These are phyloP conservation scores for Nicotiana noctiflora DNA, from an alignment of 257 asterid genomes.

Conservation along the genomic window DNA sequence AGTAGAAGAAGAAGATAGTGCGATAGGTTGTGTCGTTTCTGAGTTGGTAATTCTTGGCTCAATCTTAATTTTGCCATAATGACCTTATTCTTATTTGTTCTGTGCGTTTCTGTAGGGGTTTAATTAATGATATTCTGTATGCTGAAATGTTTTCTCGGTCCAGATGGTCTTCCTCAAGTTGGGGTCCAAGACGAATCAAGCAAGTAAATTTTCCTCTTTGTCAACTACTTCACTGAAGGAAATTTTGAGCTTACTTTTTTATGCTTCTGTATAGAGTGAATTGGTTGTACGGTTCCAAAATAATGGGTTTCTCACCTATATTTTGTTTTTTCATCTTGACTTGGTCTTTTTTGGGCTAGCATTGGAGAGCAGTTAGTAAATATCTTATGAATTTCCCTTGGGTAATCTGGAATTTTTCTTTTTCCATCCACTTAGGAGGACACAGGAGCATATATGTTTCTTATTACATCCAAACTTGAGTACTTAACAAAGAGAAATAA, in stretches of 20 bases:
- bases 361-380: not conserved
- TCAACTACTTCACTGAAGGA: not conserved
- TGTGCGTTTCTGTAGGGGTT: constrained; percentile 44
- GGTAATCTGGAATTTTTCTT: too few species aligned
- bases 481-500: too few species aligned
- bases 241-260: not conserved
- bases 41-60: not conserved
- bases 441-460: too few species aligned
- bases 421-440: too few species aligned
- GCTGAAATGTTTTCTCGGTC: constrained; percentile 83
- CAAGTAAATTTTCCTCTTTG: constrained; percentile 40
- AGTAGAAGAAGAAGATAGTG: not conserved
- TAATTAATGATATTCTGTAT: constrained; percentile 69
- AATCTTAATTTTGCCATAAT: not conserved
- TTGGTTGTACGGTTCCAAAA: not conserved
- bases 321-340: not conserved
- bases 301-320: not conserved
- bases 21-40: not conserved
- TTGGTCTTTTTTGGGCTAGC: not conserved
- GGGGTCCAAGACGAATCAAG: constrained; percentile 90
- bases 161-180: constrained; percentile 87
- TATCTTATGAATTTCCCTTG: not conserved
- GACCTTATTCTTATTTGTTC: not conserved
- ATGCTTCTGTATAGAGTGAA: not conserved
- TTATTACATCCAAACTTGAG: too few species aligned